A percentile compares a stretch with the other conserved stretches of the same genome.
phyloP scores from a whole-genome alignment of 1,284 basidiomycete genomes.

The Xerocomus minutiporus region DNA sequence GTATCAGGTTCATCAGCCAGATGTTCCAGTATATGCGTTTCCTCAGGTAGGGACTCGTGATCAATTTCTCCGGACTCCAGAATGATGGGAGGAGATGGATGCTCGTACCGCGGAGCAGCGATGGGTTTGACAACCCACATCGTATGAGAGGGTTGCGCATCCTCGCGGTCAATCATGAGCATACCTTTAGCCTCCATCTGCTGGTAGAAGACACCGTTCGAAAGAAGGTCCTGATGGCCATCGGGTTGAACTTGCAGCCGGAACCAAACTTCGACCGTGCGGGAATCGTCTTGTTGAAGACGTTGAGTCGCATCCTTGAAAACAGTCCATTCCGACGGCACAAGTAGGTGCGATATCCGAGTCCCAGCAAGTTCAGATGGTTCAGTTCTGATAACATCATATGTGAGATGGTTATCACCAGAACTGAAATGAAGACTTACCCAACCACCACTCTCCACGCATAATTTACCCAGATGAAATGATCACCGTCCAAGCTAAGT shows the following conservation, averaged over 20 bases:
- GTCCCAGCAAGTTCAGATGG: constrained; percentile 77
- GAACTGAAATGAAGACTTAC: constrained; percentile 45
- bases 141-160: constrained; percentile 85
- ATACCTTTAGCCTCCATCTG: constrained; percentile 98
- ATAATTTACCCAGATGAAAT: constrained; percentile 91
- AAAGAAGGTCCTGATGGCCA: constrained; percentile 47
- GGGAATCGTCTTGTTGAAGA: constrained; percentile 87
- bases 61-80: constrained; percentile 54
- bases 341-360: constrained; percentile 80
- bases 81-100: constrained; percentile 53
- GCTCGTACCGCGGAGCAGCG: constrained; percentile 60
- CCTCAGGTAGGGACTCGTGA: constrained; percentile 41
- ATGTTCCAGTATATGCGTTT: constrained; percentile 22
- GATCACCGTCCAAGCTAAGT: constrained; percentile 89
- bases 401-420: constrained; percentile 10
- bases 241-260: constrained; percentile 71
- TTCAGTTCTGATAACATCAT: constrained; percentile 57
- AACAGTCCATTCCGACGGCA: constrained; percentile 78
- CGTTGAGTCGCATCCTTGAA: constrained; percentile 87
- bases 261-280: constrained; percentile 92
- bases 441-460: constrained; percentile 91
- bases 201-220: constrained; percentile 62
- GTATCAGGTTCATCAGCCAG: constrained; percentile 46
- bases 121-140: constrained; percentile 99
- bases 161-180: constrained; percentile 92